Evolutionary conservation across 2,329 filamentous ascomycete species (phyloP).

Genomic region (Aspergillaceae sp.): DNA sequence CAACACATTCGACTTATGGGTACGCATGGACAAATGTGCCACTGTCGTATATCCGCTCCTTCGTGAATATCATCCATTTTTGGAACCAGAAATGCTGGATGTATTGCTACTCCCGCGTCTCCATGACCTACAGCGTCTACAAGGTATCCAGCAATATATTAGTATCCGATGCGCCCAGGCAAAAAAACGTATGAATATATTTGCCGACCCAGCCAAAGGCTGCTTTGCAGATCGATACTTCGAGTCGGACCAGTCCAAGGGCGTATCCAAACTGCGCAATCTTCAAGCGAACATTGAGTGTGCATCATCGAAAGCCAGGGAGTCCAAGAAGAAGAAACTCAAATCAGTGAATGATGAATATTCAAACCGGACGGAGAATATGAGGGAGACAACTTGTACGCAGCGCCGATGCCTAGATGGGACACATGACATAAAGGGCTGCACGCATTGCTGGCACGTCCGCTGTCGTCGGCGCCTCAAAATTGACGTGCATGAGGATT

Average conservation of each 20-base stretch:
- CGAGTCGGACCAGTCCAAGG: conserved; percentile 15
- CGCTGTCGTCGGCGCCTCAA: conserved; percentile 29
- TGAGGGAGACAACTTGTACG: conserved; percentile 25
- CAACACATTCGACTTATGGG: conserved; percentile 50
- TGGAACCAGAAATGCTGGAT: conserved; percentile 45
- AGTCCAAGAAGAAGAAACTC: conserved; percentile 36
- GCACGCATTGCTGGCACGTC: conserved; percentile 38
- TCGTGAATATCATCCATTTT: conserved; percentile 42
- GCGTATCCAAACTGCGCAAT: conserved; percentile 11
- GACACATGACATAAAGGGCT: conserved; percentile 27
- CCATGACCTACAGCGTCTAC: conserved; percentile 45
- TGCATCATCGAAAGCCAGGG: conserved; percentile 18
- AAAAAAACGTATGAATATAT: conserved; percentile 34
- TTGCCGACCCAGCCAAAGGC: conserved; percentile 34
- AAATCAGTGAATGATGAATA: conserved; percentile 24
- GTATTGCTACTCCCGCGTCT: conserved; percentile 44
- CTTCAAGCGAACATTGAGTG: conserved; percentile 29
- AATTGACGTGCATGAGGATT: conserved; percentile 44
- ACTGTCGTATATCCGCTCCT: conserved; percentile 41
- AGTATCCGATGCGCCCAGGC: conserved; percentile 23
- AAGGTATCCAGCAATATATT: conserved; percentile 45
- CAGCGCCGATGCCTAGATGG: conserved; percentile 15
- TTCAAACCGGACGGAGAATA: conserved; percentile 28
- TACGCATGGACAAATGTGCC: conserved; percentile 46
- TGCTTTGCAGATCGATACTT: conserved; percentile 45